Evolutionary conservation across 2,329 filamentous ascomycete species (phyloP).

Genomic region (Penicillium occitanis): DNA sequence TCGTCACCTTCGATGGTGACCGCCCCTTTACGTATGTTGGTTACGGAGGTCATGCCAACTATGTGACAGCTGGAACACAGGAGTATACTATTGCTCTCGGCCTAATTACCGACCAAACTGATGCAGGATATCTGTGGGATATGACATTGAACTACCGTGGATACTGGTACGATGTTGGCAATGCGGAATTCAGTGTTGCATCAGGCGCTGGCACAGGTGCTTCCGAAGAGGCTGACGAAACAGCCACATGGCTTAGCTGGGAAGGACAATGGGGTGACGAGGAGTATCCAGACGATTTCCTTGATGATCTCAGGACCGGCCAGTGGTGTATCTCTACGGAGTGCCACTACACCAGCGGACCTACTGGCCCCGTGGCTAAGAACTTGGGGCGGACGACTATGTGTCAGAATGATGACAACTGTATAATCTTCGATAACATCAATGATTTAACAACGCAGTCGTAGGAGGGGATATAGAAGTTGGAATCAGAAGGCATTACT

Average conservation of each 20-base stretch:
- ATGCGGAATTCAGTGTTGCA: neutral
- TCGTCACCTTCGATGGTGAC: conserved; percentile 2
- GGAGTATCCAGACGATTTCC: conserved; percentile 7
- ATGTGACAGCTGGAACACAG: conserved; percentile 13
- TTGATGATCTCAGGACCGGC: conserved; percentile 2
- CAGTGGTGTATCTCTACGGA: conserved; percentile 11
- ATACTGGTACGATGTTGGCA: neutral
- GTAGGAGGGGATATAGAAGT: neutral
- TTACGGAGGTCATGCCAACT: conserved; percentile 15
- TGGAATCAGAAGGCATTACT: neutral
- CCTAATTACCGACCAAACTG: conserved; percentile 3
- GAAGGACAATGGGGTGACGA: conserved; percentile 14
- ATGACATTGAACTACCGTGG: conserved; percentile 8
- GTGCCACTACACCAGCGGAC: conserved; percentile 13
- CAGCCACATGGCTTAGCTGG: conserved; percentile 15
- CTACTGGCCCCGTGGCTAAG: conserved; percentile 14
- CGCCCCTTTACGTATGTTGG: conserved; percentile 11
- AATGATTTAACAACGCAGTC: neutral
- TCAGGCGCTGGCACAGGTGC: neutral
- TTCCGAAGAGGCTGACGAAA: conserved; percentile 1
- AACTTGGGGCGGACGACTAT: conserved; percentile 11
- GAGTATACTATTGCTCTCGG: conserved; percentile 15
- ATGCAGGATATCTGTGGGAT: conserved; percentile 15
- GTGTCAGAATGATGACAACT: conserved; percentile 6
- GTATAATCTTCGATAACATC: conserved; percentile 27